These are phyloP conservation scores for Lasiosphaeria miniovina DNA, from an alignment of 495 filamentous ascomycete species.

Conservation along the genomic window DNA sequence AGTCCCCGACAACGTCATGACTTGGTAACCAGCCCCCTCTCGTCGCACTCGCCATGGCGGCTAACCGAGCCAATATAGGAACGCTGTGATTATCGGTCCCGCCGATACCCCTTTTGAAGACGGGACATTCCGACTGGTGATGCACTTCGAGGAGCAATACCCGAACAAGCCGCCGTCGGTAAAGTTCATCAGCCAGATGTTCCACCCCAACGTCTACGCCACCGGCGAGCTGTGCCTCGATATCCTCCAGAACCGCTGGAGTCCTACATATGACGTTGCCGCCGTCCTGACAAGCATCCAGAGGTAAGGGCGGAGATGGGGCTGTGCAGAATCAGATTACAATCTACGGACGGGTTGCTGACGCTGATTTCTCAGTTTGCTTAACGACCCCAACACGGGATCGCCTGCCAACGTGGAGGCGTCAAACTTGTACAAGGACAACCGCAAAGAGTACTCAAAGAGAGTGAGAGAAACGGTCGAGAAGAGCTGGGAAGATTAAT, in stretches of 20 bases:
- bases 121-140: conserved; percentile 93
- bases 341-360: conserved; percentile 16
- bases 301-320: conserved; percentile 55
- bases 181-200: conserved; percentile 99
- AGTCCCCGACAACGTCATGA: conserved; percentile 98
- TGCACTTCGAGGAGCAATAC: conserved; percentile 99
- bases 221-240: conserved; percentile 96
- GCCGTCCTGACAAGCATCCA: conserved; percentile 97
- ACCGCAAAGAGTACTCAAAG: conserved; percentile 93
- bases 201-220: conserved; percentile 97
- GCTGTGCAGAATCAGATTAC: not conserved
- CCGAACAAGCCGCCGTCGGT: conserved; percentile 97
- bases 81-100: conserved; percentile 97
- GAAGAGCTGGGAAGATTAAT: conserved; percentile 95
- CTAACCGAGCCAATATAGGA: conserved; percentile 55
- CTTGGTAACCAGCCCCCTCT: conserved; percentile 62
- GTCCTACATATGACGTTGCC: conserved; percentile 96
- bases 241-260: conserved; percentile 98
- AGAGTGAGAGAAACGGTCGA: conserved; percentile 94
- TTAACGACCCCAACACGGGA: conserved; percentile 97
- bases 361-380: conserved; percentile 57
- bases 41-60: not conserved
- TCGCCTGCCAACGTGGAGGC: conserved; percentile 98
- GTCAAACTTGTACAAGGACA: conserved; percentile 97
- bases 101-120: conserved; percentile 98